phyloP scores from a whole-genome alignment of 31 red algal genomes.

The Odonthalia washingtoniensis region DNA sequence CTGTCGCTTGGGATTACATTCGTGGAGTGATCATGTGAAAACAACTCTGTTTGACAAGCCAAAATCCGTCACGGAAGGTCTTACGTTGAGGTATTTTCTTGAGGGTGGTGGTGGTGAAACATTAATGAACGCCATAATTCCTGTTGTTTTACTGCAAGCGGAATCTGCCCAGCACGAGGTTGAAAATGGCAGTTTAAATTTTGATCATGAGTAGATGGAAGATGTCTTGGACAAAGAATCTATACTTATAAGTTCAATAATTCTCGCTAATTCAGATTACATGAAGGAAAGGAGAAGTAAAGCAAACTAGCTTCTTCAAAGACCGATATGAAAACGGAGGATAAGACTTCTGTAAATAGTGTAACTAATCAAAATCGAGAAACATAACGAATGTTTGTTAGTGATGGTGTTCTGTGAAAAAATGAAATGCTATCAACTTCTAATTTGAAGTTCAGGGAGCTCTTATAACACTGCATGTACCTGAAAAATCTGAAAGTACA shows the following conservation, averaged over 20 bases:
- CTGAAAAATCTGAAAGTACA: slow-evolving; percentile 31
- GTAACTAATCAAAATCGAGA: slow-evolving; percentile 63
- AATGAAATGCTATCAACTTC: slow-evolving; percentile 8
- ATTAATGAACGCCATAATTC: slow-evolving; percentile 22
- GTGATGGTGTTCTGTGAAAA: slow-evolving; percentile 14
- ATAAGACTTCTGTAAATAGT: slow-evolving; percentile 49
- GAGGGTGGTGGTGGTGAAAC: slow-evolving; percentile 64
- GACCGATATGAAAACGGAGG: slow-evolving; percentile 23
- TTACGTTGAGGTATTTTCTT: slow-evolving; percentile 63
- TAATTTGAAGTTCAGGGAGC: not conserved
- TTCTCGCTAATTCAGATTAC: slow-evolving; percentile 41
- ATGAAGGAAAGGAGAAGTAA: slow-evolving; percentile 30
- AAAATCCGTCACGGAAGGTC: slow-evolving; percentile 47
- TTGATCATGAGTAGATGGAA: slow-evolving; percentile 31
- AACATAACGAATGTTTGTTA: slow-evolving; percentile 58
- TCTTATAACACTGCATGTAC: slow-evolving; percentile 27
- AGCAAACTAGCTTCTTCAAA: not conserved
- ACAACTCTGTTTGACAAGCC: slow-evolving; percentile 65
- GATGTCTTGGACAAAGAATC: slow-evolving; percentile 37
- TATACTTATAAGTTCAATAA: slow-evolving; percentile 36
- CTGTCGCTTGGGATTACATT: slow-evolving; percentile 76
- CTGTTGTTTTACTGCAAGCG: not conserved
- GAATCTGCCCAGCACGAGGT: no score
- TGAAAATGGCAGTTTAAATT: no score
- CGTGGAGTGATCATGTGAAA: slow-evolving; percentile 66